Conservation (phyloP, 192 early-diverging fungal species). For the Gamsiella multidivaricata region DNA sequence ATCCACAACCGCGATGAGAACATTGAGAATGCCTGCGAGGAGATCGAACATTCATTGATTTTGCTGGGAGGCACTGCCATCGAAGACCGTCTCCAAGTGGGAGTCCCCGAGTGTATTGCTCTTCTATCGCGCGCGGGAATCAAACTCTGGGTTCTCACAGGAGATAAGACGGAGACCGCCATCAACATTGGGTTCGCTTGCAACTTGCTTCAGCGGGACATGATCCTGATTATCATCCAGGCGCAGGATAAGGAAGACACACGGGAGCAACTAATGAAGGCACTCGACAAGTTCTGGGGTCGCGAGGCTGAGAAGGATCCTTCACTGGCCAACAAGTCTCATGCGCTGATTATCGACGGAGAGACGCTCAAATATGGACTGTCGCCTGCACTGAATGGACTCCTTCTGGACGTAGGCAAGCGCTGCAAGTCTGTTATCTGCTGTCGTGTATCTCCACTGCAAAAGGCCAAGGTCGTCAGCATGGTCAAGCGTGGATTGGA, state of each 20-base stretch:
- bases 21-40: constrained; percentile 81
- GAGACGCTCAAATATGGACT: constrained; percentile 85
- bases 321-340: constrained; percentile 42
- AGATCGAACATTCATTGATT: constrained; percentile 82
- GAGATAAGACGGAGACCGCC: constrained; percentile 97
- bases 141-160: constrained; percentile 97
- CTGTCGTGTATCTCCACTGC: constrained; percentile 94
- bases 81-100: constrained; percentile 97
- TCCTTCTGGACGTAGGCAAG: constrained; percentile 79
- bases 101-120: constrained; percentile 93
- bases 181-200: constrained; percentile 98
- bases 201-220: constrained; percentile 85
- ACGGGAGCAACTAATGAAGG: constrained; percentile 73
- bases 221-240: constrained; percentile 85
- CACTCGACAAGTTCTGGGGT: constrained; percentile 67
- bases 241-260: constrained; percentile 67
- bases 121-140: constrained; percentile 87
- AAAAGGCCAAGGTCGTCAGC: constrained; percentile 95
- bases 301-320: constrained; percentile 43
- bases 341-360: constrained; percentile 92
- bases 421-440: constrained; percentile 91
- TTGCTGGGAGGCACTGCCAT: constrained; percentile 97
- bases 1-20: constrained; percentile 85
- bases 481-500: constrained; percentile 86
- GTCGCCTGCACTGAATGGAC: constrained; percentile 63